Evolutionary conservation across 768 basidiomycete genomes (phyloP).

Genomic region (Leccinum ochraceum): DNA sequence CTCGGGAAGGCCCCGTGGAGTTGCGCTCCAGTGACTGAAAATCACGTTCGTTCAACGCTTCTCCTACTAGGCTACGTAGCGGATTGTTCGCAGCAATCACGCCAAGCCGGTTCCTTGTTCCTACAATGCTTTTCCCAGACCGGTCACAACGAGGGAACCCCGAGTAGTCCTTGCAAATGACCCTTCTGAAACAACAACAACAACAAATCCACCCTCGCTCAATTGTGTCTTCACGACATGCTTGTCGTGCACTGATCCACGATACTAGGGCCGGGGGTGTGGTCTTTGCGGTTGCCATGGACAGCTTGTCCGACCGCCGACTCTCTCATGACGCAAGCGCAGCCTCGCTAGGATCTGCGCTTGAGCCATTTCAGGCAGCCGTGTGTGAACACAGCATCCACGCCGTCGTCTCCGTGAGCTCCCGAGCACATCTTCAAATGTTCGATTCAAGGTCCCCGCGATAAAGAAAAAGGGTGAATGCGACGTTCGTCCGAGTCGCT

Average conservation of each 20-base stretch:
- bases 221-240: not conserved
- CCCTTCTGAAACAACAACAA: not conserved
- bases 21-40: not conserved
- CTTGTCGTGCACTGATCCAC: not conserved
- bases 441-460: not conserved
- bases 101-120: slow-evolving; percentile 9
- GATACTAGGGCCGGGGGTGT: not conserved
- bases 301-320: not conserved
- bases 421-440: not conserved
- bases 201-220: not conserved
- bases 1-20: not conserved
- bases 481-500: not conserved
- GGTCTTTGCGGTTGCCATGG: not conserved
- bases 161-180: not conserved
- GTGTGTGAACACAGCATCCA: not conserved
- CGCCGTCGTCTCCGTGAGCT: not conserved
- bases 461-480: not conserved
- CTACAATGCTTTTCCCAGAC: slow-evolving; percentile 2
- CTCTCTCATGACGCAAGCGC: not conserved
- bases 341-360: not conserved
- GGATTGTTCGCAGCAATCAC: not conserved
- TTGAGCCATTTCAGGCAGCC: not conserved
- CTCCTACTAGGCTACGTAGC: not conserved
- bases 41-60: slow-evolving; percentile 4
- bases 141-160: not conserved